Percentiles rank a stretch among this genome's conserved stretches.
Evolutionary conservation across 331 rosid species (phyloP).

Genomic region (Erythrophleum ivorense): DNA sequence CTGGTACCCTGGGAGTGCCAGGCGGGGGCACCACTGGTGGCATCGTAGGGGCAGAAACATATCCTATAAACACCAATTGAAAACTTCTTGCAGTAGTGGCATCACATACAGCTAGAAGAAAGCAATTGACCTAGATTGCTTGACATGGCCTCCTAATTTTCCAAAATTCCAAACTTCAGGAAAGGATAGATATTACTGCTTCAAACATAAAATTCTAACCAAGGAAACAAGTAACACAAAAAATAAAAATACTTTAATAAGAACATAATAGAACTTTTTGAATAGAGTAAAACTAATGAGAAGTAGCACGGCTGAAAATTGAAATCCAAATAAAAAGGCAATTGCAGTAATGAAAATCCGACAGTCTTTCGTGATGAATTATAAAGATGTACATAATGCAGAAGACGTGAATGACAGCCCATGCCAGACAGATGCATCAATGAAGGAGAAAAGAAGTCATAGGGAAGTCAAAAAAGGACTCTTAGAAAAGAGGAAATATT

Average conservation of each 20-base stretch:
- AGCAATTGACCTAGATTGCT: constrained; percentile 21
- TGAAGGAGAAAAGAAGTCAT: not conserved
- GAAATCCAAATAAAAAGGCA: constrained; percentile 8
- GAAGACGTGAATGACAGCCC: constrained; percentile 3
- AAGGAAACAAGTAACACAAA: constrained; percentile 17
- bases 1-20: constrained; percentile 69
- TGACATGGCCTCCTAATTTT: constrained; percentile 2
- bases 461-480: not conserved
- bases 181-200: constrained; percentile 1
- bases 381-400: constrained; percentile 6
- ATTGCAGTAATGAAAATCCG: constrained; percentile 4
- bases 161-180: constrained; percentile 4
- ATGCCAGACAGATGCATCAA: constrained; percentile 14
- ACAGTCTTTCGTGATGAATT: not conserved
- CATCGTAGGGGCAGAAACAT: constrained; percentile 46
- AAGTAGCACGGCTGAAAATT: not conserved
- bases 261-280: not conserved
- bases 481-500: not conserved
- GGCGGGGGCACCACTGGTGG: constrained; percentile 77
- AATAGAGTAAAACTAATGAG: constrained; percentile 12
- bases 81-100: constrained; percentile 9
- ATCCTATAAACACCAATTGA: constrained; percentile 52
- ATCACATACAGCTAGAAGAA: constrained; percentile 22
- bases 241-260: not conserved
- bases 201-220: constrained; percentile 3